Evolutionary conservation across 495 filamentous ascomycete genomes (phyloP), one percentile per base, ranked within the genome.

Genomic region (Aspergillus avenaceus): DNA sequence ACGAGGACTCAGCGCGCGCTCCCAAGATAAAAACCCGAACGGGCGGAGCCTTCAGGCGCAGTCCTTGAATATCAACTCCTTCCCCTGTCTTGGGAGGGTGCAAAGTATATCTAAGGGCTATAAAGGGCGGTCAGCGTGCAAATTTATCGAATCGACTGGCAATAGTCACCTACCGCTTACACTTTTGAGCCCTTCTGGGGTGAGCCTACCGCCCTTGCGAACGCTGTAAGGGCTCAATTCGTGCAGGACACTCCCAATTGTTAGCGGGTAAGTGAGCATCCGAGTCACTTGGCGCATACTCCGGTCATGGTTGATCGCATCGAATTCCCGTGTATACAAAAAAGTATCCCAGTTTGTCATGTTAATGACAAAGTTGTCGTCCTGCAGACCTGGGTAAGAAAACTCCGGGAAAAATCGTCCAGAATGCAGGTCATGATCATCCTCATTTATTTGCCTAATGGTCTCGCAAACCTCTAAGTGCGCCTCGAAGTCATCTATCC

Each of bases 311-410:
- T 99, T 88, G 60, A 99, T 87, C 7, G 93, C 93, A 29, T 81
- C 77, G 61, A 90, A 97, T 49, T 91, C 83, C 37, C 95, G 78
- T 2, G 90, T 88, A 62, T 96, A 99, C 41, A 97, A 69, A 51
- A 90, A 88, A 0, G 93, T 97, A 62, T 99, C 93, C 93, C 93
- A 99, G 66, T 93, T 97, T 26, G 87, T 96, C 86, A 97, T 91
- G 73, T 99, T 99, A 45, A 95, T 80, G 55, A 92, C 73, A 43
- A 87, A 87, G 62, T 96, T 91, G 49, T 97, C 91, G 66, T 95
- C 84, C 70, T 96, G 92, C 24, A 81, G 78, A 4, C 82, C 87
- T 0, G 93, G 89, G 62, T 95, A 96, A 44, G 89, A 78, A 66
- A 97, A 97, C 65, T 99, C 95, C 22, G 86, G 87, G 68, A 97